Percentiles rank a stretch among this genome's conserved stretches.
Conservation (phyloP, 805 yeast genomes). For the Metschnikowia proteae region DNA sequence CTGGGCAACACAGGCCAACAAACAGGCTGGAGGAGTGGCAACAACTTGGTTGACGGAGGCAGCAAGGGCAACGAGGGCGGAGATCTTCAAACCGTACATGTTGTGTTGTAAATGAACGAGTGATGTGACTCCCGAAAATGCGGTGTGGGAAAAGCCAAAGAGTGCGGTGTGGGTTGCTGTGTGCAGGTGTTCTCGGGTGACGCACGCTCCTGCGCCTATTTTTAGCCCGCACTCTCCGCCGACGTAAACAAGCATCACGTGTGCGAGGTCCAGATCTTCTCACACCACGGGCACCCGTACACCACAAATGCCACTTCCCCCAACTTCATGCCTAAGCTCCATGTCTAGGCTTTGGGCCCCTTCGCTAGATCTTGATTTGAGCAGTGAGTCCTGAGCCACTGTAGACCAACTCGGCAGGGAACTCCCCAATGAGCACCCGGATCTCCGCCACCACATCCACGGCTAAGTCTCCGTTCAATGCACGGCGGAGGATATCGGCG, state of each 20-base stretch:
- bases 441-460: conserved; percentile 47
- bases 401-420: conserved; percentile 41
- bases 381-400: conserved; percentile 44
- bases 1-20: conserved; percentile 80
- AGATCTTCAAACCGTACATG: conserved; percentile 16
- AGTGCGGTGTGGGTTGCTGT: background rate
- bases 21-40: conserved; percentile 87
- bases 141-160: conserved; percentile 4
- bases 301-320: no score
- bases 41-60: conserved; percentile 45
- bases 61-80: conserved; percentile 28
- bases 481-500: conserved; percentile 46
- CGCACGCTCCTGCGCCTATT: conserved; percentile 6
- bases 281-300: no score
- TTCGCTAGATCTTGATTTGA: conserved; percentile 26
- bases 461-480: conserved; percentile 47
- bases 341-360: background rate
- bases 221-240: conserved; percentile 1
- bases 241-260: conserved; percentile 14
- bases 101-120: conserved; percentile 1
- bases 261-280: background rate
- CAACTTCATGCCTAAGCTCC: no score
- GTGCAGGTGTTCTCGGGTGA: conserved; percentile 7
- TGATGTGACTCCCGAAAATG: background rate
- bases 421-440: conserved; percentile 36